phyloP scores from a whole-genome alignment of 2,329 filamentous ascomycete genomes.

The Alternaria incomplexa region DNA sequence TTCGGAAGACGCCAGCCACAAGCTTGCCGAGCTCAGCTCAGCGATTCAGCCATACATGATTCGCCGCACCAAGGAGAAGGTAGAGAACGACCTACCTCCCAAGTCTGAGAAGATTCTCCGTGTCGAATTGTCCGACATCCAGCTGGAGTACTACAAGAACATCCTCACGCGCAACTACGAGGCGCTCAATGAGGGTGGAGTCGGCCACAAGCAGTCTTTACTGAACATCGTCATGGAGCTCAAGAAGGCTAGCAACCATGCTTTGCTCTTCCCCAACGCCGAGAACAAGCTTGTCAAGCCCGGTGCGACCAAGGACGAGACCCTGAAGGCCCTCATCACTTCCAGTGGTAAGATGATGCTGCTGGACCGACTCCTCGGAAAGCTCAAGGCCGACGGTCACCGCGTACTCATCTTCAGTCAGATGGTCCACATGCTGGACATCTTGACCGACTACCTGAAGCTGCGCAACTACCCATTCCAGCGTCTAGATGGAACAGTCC shows the following conservation, averaged over 20 bases:
- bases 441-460: conserved; percentile 91
- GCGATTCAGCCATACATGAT: conserved; percentile 94
- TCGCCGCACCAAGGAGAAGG: conserved; percentile 94
- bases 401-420: conserved; percentile 98
- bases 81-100: conserved; percentile 92
- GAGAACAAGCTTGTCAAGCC: conserved; percentile 87
- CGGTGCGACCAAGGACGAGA: conserved; percentile 82
- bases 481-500: conserved; percentile 92
- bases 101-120: conserved; percentile 99
- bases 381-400: conserved; percentile 91
- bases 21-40: conserved; percentile 83
- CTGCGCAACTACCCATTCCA: conserved; percentile 95
- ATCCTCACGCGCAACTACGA: conserved; percentile 96
- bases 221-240: conserved; percentile 99
- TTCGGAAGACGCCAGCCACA: conserved; percentile 81
- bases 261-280: conserved; percentile 95
- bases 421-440: conserved; percentile 99
- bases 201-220: conserved; percentile 90
- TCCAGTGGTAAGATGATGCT: conserved; percentile 99
- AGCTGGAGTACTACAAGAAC: conserved; percentile 98
- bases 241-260: conserved; percentile 98
- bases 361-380: conserved; percentile 90
- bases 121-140: conserved; percentile 93
- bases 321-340: conserved; percentile 89
- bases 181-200: conserved; percentile 86